phyloP scores from a whole-genome alignment of 306 rosid genomes.

The Lathyrus oleraceus region DNA sequence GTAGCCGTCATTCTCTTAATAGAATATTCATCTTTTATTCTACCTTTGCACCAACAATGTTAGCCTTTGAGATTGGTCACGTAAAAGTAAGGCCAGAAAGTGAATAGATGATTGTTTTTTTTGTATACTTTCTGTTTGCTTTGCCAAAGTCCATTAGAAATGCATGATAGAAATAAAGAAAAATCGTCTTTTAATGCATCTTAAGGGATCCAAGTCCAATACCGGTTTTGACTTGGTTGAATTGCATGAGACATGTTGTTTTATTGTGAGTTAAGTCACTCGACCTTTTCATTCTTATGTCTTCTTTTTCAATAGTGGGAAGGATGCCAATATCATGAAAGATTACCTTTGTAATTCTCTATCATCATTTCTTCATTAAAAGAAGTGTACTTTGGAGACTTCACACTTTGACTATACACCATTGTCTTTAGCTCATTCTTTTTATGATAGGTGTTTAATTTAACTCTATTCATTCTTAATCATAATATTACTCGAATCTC shows the following conservation, averaged over 20 bases:
- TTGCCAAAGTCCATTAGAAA: slow-evolving; percentile 33
- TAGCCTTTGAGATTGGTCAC: background rate
- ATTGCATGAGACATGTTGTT: slow-evolving; percentile 31
- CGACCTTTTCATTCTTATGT: background rate
- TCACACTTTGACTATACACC: background rate
- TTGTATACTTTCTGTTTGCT: slow-evolving; percentile 3
- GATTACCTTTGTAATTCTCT: slow-evolving; percentile 16
- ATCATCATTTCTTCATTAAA: background rate
- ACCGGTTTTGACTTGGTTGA: slow-evolving; percentile 41
- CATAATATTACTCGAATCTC: background rate
- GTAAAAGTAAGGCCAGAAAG: slow-evolving; percentile 29
- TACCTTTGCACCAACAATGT: no score
- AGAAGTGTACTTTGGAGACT: background rate
- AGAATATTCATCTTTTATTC: no score
- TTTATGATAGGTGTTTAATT: no score
- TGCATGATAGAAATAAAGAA: slow-evolving; percentile 22
- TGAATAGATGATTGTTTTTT: slow-evolving; percentile 7
- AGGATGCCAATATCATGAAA: slow-evolving; percentile 14
- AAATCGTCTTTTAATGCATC: slow-evolving; percentile 40
- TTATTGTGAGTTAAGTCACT: slow-evolving; percentile 21
- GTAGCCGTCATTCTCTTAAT: no score
- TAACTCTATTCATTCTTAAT: background rate
- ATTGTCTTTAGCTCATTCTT: background rate
- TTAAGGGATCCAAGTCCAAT: slow-evolving; percentile 34
- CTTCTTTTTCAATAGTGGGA: slow-evolving; percentile 41